Evolutionary conservation across 768 basidiomycete genomes (phyloP).

Genomic region (Kwoniella sp.): DNA sequence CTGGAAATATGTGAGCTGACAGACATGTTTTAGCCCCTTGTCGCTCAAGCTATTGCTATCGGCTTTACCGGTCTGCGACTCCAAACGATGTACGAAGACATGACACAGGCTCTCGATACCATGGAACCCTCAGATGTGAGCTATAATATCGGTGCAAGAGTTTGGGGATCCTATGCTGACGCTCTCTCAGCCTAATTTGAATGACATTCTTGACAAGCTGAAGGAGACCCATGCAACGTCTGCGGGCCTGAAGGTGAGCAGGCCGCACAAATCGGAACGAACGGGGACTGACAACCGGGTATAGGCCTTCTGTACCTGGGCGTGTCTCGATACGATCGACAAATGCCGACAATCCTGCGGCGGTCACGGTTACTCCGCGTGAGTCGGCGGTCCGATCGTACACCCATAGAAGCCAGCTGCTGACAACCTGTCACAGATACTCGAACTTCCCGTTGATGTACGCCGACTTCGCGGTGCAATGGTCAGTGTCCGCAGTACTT

Average conservation of each 20-base stretch:
- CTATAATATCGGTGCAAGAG: neutral
- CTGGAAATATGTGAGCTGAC: slow-evolving; percentile 14
- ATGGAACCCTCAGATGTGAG: slow-evolving; percentile 55
- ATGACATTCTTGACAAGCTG: slow-evolving; percentile 58
- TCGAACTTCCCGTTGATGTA: slow-evolving; percentile 56
- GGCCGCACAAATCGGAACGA: no score
- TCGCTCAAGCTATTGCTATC: slow-evolving; percentile 56
- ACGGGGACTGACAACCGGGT: neutral
- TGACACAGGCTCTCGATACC: slow-evolving; percentile 54
- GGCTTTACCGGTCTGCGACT: slow-evolving; percentile 55
- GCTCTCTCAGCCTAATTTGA: slow-evolving; percentile 48
- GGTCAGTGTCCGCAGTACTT: slow-evolving; percentile 7
- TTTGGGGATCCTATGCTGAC: slow-evolving; percentile 3
- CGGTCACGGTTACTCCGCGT: slow-evolving; percentile 59
- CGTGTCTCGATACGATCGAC: slow-evolving; percentile 59
- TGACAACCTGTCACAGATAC: slow-evolving; percentile 36
- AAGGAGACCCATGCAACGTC: slow-evolving; percentile 60
- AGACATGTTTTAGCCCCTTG: slow-evolving; percentile 44
- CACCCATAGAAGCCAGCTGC: neutral
- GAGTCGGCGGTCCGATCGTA: slow-evolving; percentile 20
- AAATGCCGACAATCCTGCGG: slow-evolving; percentile 58
- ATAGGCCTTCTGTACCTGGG: slow-evolving; percentile 59
- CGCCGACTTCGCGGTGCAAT: slow-evolving; percentile 58
- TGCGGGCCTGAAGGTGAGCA: slow-evolving; percentile 56
- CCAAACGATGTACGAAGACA: slow-evolving; percentile 53